Base-by-base conservation (phyloP, 176 grass and related monocot genomes). In the Hordeum marinum region DNA sequence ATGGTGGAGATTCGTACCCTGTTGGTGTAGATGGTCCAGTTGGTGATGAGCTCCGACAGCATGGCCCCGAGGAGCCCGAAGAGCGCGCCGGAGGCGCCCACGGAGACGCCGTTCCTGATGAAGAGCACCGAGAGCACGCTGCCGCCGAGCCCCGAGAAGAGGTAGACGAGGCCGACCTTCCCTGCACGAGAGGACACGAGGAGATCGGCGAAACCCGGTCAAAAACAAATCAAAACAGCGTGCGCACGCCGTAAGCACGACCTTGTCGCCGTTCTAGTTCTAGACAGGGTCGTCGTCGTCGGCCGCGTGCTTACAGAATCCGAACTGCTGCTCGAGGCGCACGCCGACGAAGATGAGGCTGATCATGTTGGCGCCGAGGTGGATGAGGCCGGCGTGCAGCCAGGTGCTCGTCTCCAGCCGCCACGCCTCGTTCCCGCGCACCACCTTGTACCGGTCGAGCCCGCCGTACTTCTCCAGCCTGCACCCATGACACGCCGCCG, bases 251-350 rank as follows among this genome's bases (percentile, higher is more conserved):
- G 48, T 85, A 18, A 48, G 77, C 46, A 34, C 4, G 82, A 59
- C 11, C 21, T 52, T 48, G 37, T 17, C 40, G 42, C 9, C 54
- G 54, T 57, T 57, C 54, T 40, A 40, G 39, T 75, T 75, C 23
- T 26, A 20, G 73, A 76, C 70, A 25, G 12, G 42, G 32, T 7
- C 40, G 34, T 80, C 55, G 32, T 7, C 40, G 34, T 80, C 55
- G 25, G 13, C 11, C 3, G 21, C 20, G 42, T 18, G 68, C 89
- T 91, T 83, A 98, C 96, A 83, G 79, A 90, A 98, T 94, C 96
- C 96, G 40, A 98, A 98, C 61, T 98, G 93, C 82, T 94, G 89
- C 83, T 98, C 96, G 14, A 98, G 93, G 36, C 89, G 93, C 80
- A 94, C 72, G 57, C 93, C 96, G 39, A 98, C 90, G 80, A 94